These are phyloP conservation scores for Tolypocladium nubicola DNA, from an alignment of 2,329 filamentous ascomycete genomes.

Conservation along the genomic window DNA sequence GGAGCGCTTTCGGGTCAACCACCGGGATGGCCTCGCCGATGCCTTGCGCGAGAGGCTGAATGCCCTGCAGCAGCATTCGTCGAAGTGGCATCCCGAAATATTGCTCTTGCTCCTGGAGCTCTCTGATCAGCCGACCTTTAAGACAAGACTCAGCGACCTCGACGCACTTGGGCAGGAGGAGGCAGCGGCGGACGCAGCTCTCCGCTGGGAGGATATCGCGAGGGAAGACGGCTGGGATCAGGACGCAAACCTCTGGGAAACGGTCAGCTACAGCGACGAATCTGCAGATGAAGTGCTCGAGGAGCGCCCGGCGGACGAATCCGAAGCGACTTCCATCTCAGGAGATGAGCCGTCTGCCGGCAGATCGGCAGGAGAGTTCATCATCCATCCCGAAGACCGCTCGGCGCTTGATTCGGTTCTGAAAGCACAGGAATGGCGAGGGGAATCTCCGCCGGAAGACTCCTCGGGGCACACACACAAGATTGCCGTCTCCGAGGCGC, in stretches of 20 bases:
- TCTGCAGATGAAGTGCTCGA: slow-evolving; percentile 41
- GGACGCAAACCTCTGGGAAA: slow-evolving; percentile 59
- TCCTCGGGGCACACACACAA: slow-evolving; percentile 23
- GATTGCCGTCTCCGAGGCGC: slow-evolving; percentile 54
- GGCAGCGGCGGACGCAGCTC: slow-evolving; percentile 29
- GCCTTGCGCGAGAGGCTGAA: slow-evolving; percentile 50
- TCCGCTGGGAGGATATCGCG: slow-evolving; percentile 75
- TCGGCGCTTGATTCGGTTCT: slow-evolving; percentile 18
- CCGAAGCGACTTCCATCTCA: slow-evolving; percentile 20
- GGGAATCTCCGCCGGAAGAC: slow-evolving; percentile 22
- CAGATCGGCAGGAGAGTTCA: slow-evolving; percentile 18
- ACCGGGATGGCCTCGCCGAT: slow-evolving; percentile 70
- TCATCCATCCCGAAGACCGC: slow-evolving; percentile 23
- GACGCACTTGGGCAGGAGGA: slow-evolving; percentile 34
- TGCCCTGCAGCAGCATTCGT: slow-evolving; percentile 40
- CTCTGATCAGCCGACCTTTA: slow-evolving; percentile 67
- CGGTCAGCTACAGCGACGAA: slow-evolving; percentile 56
- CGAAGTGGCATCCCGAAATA: slow-evolving; percentile 68
- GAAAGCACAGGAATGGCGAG: slow-evolving; percentile 25
- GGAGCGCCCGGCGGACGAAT: slow-evolving; percentile 25
- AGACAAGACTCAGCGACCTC: slow-evolving; percentile 56
- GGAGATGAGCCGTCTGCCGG: slow-evolving; percentile 17
- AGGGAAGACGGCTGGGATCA: slow-evolving; percentile 62
- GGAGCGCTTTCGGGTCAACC: slow-evolving; percentile 76
- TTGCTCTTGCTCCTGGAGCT: slow-evolving; percentile 70